Conservation (phyloP, 768 basidiomycete species). For the Xerocomus spinulosus region DNA sequence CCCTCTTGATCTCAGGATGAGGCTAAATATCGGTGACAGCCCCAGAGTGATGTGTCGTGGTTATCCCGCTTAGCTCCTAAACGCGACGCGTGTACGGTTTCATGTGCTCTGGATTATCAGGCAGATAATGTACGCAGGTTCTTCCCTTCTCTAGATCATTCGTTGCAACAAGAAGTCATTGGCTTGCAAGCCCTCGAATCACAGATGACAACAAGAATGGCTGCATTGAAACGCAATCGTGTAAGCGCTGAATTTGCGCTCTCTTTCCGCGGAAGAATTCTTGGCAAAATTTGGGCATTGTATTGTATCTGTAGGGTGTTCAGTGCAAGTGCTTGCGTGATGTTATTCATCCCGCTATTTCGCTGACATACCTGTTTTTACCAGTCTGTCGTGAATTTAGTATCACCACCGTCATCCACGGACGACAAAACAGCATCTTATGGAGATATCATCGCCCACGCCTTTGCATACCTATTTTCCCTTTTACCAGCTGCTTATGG, state of each 20-base stretch:
- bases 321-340: conserved; percentile 42
- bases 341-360: conserved; percentile 2
- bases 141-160: conserved; percentile 29
- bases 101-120: conserved; percentile 1
- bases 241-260: conserved; percentile 45
- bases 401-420: conserved; percentile 30
- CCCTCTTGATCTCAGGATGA: conserved; percentile 1
- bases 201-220: conserved; percentile 59
- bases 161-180: conserved; percentile 50
- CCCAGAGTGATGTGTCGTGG: conserved; percentile 25
- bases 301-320: conserved; percentile 64
- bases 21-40: conserved; percentile 17
- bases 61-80: conserved; percentile 28
- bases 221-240: conserved; percentile 45
- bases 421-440: conserved; percentile 39
- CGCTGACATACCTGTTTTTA: conserved; percentile 14
- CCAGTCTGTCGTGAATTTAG: conserved; percentile 32
- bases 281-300: conserved; percentile 53
- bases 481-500: conserved; percentile 34
- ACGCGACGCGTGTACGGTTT: conserved; percentile 29
- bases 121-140: background rate
- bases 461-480: conserved; percentile 38
- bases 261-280: conserved; percentile 52
- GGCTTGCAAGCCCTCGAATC: conserved; percentile 66
- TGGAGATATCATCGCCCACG: conserved; percentile 40